phyloP scores from a whole-genome alignment of 768 basidiomycete species.

The Obba rivulosa region DNA sequence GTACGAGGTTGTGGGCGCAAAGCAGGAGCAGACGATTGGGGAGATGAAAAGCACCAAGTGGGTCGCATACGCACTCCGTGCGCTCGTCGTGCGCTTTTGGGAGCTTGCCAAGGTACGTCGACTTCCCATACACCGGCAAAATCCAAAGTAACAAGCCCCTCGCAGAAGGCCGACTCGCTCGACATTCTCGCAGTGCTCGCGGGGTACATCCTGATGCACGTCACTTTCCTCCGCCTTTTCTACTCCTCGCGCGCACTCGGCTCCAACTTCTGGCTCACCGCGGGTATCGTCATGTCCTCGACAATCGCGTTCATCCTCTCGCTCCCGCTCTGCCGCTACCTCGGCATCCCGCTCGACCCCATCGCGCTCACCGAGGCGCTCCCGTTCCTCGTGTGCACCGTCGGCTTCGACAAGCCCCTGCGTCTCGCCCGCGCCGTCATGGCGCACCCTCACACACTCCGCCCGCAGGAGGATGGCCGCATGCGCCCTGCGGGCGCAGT shows the following conservation, averaged over 20 bases:
- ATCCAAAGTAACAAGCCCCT: too few species aligned
- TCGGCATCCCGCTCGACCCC: constrained; percentile 87
- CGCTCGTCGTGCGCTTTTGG: constrained; percentile 79
- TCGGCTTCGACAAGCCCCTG: constrained; percentile 97
- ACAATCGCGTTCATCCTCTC: constrained; percentile 81
- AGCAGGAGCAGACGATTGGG: constrained; percentile 48
- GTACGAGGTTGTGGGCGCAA: constrained; percentile 44
- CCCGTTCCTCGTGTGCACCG: constrained; percentile 95
- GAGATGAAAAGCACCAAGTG: constrained; percentile 81
- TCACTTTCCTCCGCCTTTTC: constrained; percentile 88
- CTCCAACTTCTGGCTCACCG: constrained; percentile 63
- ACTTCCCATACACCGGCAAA: not conserved
- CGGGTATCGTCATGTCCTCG: constrained; percentile 75
- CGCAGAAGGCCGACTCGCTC: constrained; percentile 86
- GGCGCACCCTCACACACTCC: constrained; percentile 57
- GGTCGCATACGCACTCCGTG: constrained; percentile 81
- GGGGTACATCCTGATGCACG: constrained; percentile 95
- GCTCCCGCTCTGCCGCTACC: constrained; percentile 68
- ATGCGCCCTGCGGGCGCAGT: constrained; percentile 80
- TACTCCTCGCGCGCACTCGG: constrained; percentile 84
- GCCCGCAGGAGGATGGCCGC: constrained; percentile 31
- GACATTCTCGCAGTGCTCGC: constrained; percentile 93
- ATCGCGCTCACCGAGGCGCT: constrained; percentile 92
- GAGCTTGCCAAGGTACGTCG: constrained; percentile 64
- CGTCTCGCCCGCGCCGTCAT: constrained; percentile 88